Evolutionary conservation across 2,329 filamentous ascomycete species (phyloP).

Genomic region (Dissoconium aciculare): DNA sequence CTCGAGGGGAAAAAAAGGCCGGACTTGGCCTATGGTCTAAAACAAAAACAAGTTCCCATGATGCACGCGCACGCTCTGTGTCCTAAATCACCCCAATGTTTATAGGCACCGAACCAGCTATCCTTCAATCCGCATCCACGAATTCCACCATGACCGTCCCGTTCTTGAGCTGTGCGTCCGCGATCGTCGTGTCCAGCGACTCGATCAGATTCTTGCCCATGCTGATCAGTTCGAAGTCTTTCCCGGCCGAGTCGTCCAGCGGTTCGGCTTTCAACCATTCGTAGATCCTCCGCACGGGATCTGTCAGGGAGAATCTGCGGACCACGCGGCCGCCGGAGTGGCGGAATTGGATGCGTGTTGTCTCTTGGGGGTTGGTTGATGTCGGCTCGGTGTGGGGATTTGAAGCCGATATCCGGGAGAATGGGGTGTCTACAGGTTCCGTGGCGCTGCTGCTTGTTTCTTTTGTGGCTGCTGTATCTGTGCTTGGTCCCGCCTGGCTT

Average conservation of each 20-base stretch:
- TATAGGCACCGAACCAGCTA: constrained; percentile 1
- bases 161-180: constrained; percentile 74
- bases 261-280: constrained; percentile 93
- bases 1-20: no score
- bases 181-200: constrained; percentile 52
- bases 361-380: constrained; percentile 46
- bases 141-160: constrained; percentile 94
- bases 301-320: constrained; percentile 62
- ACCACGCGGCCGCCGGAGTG: constrained; percentile 75
- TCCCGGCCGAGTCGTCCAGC: constrained; percentile 60
- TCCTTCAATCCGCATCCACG: constrained; percentile 16
- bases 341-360: constrained; percentile 84
- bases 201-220: constrained; percentile 80
- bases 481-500: constrained; percentile 17
- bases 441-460: constrained; percentile 12
- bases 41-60: no score
- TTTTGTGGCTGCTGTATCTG: constrained; percentile 16
- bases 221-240: constrained; percentile 74
- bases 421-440: constrained; percentile 30
- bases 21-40: no score
- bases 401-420: constrained; percentile 55
- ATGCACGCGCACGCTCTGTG: no score
- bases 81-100: not conserved
- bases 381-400: constrained; percentile 63
- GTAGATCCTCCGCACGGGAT: constrained; percentile 70